phyloP scores from a whole-genome alignment of 257 asterid genomes.

The Nemophila menziesii region DNA sequence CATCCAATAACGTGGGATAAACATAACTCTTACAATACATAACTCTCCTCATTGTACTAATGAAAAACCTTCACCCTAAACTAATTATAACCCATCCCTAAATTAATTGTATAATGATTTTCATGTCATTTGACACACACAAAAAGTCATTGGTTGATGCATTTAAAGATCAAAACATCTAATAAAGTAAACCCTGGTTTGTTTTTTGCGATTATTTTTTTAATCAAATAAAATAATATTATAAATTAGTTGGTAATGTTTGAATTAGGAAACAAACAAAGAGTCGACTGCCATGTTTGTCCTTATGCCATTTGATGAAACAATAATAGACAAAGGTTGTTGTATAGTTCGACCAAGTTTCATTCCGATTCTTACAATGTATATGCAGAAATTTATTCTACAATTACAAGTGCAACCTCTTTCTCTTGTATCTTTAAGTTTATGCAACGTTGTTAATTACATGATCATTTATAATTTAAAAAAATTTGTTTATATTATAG shows the following conservation, averaged over 20 bases:
- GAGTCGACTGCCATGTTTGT: constrained; percentile 5
- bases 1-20: no score
- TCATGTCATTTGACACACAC: background rate
- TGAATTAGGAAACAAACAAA: constrained; percentile 1
- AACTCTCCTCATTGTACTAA: no score
- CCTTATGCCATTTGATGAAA: constrained; percentile 6
- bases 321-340: constrained; percentile 5
- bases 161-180: background rate
- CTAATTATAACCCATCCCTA: background rate
- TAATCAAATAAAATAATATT: no score
- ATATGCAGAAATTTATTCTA: no score
- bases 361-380: no score
- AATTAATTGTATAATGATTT: background rate
- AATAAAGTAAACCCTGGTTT: background rate
- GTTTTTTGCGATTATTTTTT: no score
- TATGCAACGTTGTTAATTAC: no score
- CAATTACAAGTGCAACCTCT: no score
- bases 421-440: no score
- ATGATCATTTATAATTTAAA: background rate
- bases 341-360: constrained; percentile 2
- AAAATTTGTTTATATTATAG: background rate
- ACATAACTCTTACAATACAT: no score
- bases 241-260: background rate
- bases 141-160: background rate
- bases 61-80: background rate